Conservation (phyloP, 306 rosid genomes). For the Pterocarpus santalinus region DNA sequence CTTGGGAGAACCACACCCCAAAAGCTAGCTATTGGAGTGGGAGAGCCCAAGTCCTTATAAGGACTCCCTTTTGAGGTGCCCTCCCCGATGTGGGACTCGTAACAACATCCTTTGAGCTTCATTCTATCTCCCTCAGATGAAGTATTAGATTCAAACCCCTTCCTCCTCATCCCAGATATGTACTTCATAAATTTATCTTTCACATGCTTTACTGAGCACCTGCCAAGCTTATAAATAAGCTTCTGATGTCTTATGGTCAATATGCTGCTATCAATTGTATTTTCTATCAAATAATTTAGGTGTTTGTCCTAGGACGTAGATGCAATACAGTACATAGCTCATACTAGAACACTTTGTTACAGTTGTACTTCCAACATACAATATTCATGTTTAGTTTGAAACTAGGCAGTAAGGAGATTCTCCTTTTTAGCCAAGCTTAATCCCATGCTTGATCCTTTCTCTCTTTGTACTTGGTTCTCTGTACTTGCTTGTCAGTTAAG, state of each 20-base stretch:
- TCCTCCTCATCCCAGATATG: slow-evolving; percentile 6
- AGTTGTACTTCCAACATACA: not conserved
- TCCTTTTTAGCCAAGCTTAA: not conserved
- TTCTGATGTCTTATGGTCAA: not conserved
- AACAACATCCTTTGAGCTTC: not conserved
- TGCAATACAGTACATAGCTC: slow-evolving; percentile 4
- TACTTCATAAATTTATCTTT: not conserved
- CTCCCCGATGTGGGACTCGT: too few relatives aligned
- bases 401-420: not conserved
- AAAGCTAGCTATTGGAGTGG: too few relatives aligned
- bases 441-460: slow-evolving; percentile 16
- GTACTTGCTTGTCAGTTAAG: slow-evolving; percentile 13
- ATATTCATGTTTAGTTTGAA: not conserved
- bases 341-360: not conserved
- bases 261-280: slow-evolving; percentile 12
- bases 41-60: too few relatives aligned
- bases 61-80: too few relatives aligned
- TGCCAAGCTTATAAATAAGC: not conserved
- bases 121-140: not conserved
- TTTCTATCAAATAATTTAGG: not conserved
- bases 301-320: not conserved
- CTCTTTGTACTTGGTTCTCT: slow-evolving; percentile 10
- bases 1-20: too few relatives aligned
- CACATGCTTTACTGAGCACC: not conserved
- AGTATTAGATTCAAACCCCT: not conserved